Conservation (phyloP, 208 protist species). For the Vickermania ingenoplastis region DNA sequence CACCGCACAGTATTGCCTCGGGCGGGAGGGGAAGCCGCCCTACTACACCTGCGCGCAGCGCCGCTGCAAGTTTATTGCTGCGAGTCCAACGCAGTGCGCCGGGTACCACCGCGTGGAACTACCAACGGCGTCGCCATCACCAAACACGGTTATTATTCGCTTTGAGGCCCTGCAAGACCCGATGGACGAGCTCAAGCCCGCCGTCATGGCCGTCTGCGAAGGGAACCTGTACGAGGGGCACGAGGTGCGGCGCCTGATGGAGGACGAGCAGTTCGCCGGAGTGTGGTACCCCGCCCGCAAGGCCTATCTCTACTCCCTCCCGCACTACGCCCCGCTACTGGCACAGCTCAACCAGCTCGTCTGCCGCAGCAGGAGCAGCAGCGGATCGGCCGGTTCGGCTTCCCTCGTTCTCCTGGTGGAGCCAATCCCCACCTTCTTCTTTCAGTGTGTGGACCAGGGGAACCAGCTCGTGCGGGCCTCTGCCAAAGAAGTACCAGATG, state of each 20-base stretch:
- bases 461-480: slow-evolving; percentile 18
- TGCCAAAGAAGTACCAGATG: slow-evolving; percentile 22
- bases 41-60: slow-evolving; percentile 42
- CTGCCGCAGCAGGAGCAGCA: not conserved
- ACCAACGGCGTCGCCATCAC: slow-evolving; percentile 12
- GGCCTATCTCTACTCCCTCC: slow-evolving; percentile 63
- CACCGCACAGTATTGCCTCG: slow-evolving; percentile 26
- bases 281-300: slow-evolving; percentile 37
- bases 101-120: slow-evolving; percentile 50
- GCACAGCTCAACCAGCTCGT: slow-evolving; percentile 16
- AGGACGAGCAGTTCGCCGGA: slow-evolving; percentile 28
- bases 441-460: slow-evolving; percentile 43
- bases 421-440: slow-evolving; percentile 74
- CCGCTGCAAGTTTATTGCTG: slow-evolving; percentile 54
- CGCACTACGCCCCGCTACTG: slow-evolving; percentile 39
- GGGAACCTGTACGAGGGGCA: slow-evolving; percentile 10
- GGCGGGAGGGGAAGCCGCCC: slow-evolving; percentile 32
- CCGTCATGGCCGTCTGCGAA: slow-evolving; percentile 18
- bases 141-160: slow-evolving; percentile 35
- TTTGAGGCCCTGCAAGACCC: slow-evolving; percentile 71
- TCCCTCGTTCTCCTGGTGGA: slow-evolving; percentile 25
- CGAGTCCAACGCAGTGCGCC: slow-evolving; percentile 37
- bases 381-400: not conserved
- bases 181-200: slow-evolving; percentile 10
- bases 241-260: slow-evolving; percentile 22